A percentile compares a stretch with the other conserved stretches of the same genome.
Evolutionary conservation across 2,329 filamentous ascomycete genomes (phyloP).

Genomic region (Daldinia sp.): DNA sequence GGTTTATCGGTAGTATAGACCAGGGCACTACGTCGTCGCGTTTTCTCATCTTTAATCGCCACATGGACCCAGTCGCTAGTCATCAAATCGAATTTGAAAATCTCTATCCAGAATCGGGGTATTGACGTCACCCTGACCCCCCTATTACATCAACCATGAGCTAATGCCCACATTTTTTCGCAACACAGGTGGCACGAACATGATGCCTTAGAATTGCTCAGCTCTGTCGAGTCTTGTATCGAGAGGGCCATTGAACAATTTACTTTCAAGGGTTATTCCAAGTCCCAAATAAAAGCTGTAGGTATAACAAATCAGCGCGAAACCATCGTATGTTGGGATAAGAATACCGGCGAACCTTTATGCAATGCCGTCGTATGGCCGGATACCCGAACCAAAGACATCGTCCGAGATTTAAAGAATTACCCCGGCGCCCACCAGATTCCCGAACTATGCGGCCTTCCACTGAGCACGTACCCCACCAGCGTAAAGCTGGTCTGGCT

Average conservation of each 20-base stretch:
- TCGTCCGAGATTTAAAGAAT: constrained; percentile 82
- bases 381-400: constrained; percentile 78
- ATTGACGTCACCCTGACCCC: constrained; percentile 41
- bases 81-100: constrained; percentile 91
- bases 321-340: constrained; percentile 88
- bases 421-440: constrained; percentile 76
- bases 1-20: constrained; percentile 89
- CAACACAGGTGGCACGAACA: constrained; percentile 85
- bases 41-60: constrained; percentile 89
- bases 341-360: constrained; percentile 80
- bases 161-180: constrained; percentile 23
- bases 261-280: constrained; percentile 73
- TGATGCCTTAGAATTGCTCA: constrained; percentile 80
- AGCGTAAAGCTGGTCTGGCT: constrained; percentile 89
- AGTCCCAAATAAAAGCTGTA: constrained; percentile 78
- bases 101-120: constrained; percentile 87
- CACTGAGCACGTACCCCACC: constrained; percentile 88
- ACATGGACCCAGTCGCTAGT: constrained; percentile 80
- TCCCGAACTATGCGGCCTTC: constrained; percentile 79
- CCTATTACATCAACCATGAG: constrained; percentile 20
- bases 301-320: constrained; percentile 94
- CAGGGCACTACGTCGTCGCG: constrained; percentile 91
- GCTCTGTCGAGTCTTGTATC: constrained; percentile 82
- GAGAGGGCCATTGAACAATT: constrained; percentile 80
- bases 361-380: constrained; percentile 92